phyloP scores from a whole-genome alignment of 2,329 filamentous ascomycete genomes.

The Scedosporium boydii region DNA sequence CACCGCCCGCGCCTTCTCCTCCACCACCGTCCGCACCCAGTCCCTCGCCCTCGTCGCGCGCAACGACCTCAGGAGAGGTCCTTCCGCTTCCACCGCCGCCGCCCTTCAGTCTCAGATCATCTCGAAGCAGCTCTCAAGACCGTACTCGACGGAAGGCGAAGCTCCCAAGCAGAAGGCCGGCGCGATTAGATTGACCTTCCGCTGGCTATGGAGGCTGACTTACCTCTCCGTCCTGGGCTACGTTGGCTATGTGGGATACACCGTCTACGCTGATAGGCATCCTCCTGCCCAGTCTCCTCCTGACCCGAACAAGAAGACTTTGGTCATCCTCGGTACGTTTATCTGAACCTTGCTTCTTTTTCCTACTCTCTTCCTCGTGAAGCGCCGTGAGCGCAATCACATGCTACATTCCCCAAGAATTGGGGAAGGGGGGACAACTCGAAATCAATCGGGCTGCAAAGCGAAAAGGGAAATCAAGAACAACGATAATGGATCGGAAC shows the following conservation, averaged over 20 bases:
- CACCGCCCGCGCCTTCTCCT: slow-evolving; percentile 6
- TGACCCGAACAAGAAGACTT: slow-evolving; percentile 88
- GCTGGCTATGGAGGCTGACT: slow-evolving; percentile 75
- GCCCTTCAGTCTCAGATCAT: slow-evolving; percentile 16
- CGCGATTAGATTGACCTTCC: slow-evolving; percentile 59
- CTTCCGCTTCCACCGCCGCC: slow-evolving; percentile 13
- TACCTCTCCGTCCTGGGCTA: slow-evolving; percentile 65
- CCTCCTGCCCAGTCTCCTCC: slow-evolving; percentile 69
- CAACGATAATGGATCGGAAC: background rate
- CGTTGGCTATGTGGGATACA: slow-evolving; percentile 64
- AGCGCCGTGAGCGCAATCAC: background rate
- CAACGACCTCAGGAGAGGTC: background rate
- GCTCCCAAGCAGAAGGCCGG: slow-evolving; percentile 37
- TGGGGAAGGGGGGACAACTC: background rate
- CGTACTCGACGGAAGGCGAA: slow-evolving; percentile 36
- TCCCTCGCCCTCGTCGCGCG: slow-evolving; percentile 13
- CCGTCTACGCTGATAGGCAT: slow-evolving; percentile 73
- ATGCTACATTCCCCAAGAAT: background rate
- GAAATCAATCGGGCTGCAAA: background rate
- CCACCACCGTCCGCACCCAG: slow-evolving; percentile 18
- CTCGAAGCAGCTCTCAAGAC: slow-evolving; percentile 10
- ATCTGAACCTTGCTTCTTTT: background rate
- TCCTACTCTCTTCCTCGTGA: background rate
- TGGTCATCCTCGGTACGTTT: slow-evolving; percentile 81
- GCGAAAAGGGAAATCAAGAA: background rate